Percentiles rank a stretch among this genome's conserved stretches.
Conservation (phyloP, 495 filamentous ascomycete genomes). For the Amphirosellinia nigrospora region DNA sequence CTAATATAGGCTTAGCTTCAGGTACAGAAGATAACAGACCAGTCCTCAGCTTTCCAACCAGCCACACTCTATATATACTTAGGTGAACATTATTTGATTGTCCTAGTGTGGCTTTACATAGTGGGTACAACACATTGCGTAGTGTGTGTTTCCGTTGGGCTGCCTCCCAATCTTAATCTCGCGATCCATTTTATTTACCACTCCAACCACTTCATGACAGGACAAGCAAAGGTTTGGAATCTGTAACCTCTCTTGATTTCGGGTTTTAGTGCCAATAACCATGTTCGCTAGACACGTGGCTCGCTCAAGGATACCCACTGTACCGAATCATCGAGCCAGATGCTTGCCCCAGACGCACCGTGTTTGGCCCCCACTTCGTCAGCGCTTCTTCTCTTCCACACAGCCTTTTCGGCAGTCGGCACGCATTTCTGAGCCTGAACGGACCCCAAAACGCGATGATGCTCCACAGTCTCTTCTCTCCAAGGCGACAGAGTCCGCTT, state of each 20-base stretch:
- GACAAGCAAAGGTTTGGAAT: conserved; percentile 7
- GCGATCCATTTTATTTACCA: background rate
- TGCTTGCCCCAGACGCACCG: background rate
- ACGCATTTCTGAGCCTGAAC: conserved; percentile 1
- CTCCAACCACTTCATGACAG: conserved; percentile 3
- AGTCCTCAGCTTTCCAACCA: background rate
- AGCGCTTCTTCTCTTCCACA: conserved; percentile 21
- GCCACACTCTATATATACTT: background rate
- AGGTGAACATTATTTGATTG: background rate
- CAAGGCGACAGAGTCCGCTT: conserved; percentile 85
- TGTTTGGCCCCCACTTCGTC: conserved; percentile 18
- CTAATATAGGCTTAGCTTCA: conserved; percentile 3
- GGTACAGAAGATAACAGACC: background rate
- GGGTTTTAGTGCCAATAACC: conserved; percentile 7
- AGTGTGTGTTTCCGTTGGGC: background rate
- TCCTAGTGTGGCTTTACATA: background rate
- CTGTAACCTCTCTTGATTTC: background rate
- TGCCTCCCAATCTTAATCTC: background rate
- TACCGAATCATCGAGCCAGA: conserved; percentile 10
- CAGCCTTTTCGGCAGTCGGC: conserved; percentile 9
- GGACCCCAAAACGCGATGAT: conserved; percentile 31
- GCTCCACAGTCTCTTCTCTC: conserved; percentile 48
- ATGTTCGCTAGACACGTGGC: conserved; percentile 16
- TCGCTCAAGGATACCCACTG: conserved; percentile 13
- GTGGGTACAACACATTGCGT: conserved; percentile 8